phyloP scores from a whole-genome alignment of 2,329 filamentous ascomycete species.

The Pseudocercospora fuligena region DNA sequence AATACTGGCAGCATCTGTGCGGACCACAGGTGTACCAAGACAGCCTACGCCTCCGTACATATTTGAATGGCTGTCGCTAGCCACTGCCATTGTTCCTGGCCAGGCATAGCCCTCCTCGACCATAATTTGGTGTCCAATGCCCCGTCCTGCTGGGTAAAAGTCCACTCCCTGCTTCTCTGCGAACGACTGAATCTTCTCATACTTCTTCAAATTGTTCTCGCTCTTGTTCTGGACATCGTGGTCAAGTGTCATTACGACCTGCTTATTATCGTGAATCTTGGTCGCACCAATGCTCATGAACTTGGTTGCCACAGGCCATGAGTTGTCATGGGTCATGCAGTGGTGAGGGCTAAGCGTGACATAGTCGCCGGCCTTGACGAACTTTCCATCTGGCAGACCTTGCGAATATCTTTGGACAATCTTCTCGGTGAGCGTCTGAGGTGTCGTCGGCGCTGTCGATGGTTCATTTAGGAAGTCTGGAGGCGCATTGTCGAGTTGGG shows the following conservation, averaged over 20 bases:
- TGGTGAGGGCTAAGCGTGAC: constrained; percentile 72
- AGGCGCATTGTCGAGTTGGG: constrained; percentile 66
- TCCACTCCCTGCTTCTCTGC: constrained; percentile 75
- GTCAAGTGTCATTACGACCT: constrained; percentile 83
- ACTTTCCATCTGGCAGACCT: constrained; percentile 75
- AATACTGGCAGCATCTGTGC: constrained; percentile 85
- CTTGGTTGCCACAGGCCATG: constrained; percentile 75
- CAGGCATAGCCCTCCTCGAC: constrained; percentile 83
- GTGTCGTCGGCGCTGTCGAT: constrained; percentile 50
- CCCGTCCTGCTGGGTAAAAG: constrained; percentile 76
- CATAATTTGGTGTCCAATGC: constrained; percentile 93
- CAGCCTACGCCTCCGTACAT: constrained; percentile 82
- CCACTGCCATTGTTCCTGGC: constrained; percentile 83
- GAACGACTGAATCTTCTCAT: constrained; percentile 79
- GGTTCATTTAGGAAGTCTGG: constrained; percentile 74
- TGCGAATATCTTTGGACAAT: constrained; percentile 83
- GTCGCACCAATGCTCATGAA: constrained; percentile 83
- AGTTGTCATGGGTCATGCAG: constrained; percentile 89
- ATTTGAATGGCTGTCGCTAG: constrained; percentile 77
- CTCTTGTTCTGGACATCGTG: constrained; percentile 87
- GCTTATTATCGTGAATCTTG: constrained; percentile 70
- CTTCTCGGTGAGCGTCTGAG: constrained; percentile 89
- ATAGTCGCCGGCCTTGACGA: constrained; percentile 81
- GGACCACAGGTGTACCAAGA: constrained; percentile 79
- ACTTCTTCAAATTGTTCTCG: constrained; percentile 81